Evolutionary conservation across 805 yeast genomes (phyloP).

Genomic region (Cyberlindnera mrakii): DNA sequence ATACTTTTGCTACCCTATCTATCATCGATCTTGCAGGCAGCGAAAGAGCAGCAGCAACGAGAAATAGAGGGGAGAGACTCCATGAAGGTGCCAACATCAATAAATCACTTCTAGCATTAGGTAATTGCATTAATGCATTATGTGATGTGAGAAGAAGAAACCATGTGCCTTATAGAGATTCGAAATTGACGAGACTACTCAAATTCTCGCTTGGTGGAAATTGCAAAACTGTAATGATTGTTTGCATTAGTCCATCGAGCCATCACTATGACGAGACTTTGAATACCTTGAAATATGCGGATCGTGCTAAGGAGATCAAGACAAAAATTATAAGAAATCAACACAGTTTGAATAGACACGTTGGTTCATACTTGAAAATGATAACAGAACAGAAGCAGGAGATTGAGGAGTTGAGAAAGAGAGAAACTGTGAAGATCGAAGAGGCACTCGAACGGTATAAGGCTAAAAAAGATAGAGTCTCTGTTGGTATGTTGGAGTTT

Average conservation of each 20-base stretch:
- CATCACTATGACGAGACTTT: slow-evolving; percentile 89
- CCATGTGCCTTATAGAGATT: slow-evolving; percentile 89
- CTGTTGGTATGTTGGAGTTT: slow-evolving; percentile 34
- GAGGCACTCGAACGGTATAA: slow-evolving; percentile 31
- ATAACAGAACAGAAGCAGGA: slow-evolving; percentile 75
- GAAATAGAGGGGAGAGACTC: slow-evolving; percentile 73
- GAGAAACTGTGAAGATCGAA: slow-evolving; percentile 42
- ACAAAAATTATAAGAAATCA: slow-evolving; percentile 72
- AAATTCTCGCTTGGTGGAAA: slow-evolving; percentile 91
- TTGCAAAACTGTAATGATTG: slow-evolving; percentile 94
- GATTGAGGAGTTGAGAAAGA: slow-evolving; percentile 56
- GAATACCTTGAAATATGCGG: slow-evolving; percentile 86
- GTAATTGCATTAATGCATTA: slow-evolving; percentile 89
- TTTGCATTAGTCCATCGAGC: slow-evolving; percentile 83
- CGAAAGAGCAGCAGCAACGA: slow-evolving; percentile 88
- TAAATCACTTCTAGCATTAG: slow-evolving; percentile 79
- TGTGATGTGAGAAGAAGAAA: slow-evolving; percentile 62
- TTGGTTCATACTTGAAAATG: slow-evolving; percentile 78
- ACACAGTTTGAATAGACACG: slow-evolving; percentile 73
- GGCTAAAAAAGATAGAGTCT: slow-evolving; percentile 32
- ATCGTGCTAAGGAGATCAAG: slow-evolving; percentile 85
- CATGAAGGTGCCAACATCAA: slow-evolving; percentile 94
- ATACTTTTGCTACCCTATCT: slow-evolving; percentile 72
- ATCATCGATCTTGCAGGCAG: slow-evolving; percentile 93
- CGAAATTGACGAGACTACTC: slow-evolving; percentile 78